phyloP scores from a whole-genome alignment of 345 rosid genomes.

The Euphorbia pulcherrima region DNA sequence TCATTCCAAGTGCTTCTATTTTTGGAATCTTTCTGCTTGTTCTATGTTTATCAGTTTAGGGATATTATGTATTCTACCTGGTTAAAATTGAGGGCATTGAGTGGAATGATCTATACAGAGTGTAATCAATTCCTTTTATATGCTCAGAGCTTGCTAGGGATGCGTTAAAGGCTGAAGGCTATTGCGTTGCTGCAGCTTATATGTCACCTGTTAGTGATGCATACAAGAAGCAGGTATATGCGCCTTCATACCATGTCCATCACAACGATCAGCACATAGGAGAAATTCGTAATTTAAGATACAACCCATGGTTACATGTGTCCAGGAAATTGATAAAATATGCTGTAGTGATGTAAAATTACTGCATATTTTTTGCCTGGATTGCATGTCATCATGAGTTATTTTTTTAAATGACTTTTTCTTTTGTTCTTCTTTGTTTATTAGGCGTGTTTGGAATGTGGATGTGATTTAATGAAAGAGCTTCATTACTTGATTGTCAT shows the following conservation, averaged over 20 bases:
- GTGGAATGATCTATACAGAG: background rate
- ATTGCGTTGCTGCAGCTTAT: slow-evolving; percentile 75
- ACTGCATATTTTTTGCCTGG: background rate
- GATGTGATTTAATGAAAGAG: background rate
- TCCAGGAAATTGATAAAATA: no score
- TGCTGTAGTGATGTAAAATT: background rate
- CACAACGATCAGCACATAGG: background rate
- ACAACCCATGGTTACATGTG: no score
- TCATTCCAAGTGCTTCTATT: background rate
- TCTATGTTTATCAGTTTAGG: background rate
- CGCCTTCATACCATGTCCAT: background rate
- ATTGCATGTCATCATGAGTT: background rate
- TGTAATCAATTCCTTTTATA: slow-evolving; percentile 4
- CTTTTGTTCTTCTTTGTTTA: background rate
- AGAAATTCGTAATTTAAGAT: no score
- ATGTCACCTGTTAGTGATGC: slow-evolving; percentile 94
- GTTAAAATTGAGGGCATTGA: background rate
- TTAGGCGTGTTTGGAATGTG: background rate
- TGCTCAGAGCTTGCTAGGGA: slow-evolving; percentile 78
- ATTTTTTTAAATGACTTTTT: background rate
- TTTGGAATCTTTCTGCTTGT: background rate
- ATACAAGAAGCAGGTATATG: slow-evolving; percentile 63
- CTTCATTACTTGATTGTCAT: slow-evolving; percentile 15
- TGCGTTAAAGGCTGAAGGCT: slow-evolving; percentile 56
- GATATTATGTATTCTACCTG: background rate